Base-by-base conservation (phyloP, 345 rosid genomes). In the Crucihimalaya himalaica region DNA sequence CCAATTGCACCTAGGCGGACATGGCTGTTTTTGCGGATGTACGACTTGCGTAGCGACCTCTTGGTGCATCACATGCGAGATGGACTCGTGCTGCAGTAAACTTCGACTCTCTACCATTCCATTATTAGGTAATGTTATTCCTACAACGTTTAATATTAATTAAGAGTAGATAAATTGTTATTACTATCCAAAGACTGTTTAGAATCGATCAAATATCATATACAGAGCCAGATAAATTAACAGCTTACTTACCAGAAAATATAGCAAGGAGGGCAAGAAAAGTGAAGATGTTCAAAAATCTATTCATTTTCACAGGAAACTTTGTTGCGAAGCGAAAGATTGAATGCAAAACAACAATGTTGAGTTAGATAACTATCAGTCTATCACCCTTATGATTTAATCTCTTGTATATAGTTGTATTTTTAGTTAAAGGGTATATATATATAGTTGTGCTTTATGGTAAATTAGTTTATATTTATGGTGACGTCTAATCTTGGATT, bases 81-180 rank as follows among this genome's bases (percentile, higher is more conserved):
- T 19, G 8, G 62, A 10, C 15, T 57, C 42, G 19, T 32, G 14
- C 62, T 32, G 23, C 42, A 31, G 5, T 19, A 57, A 5, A 18
- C 42, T 57, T 57, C 42, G 62, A 57, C 42, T 57, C 34, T 31
- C 62, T 10, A 34, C 62, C 40, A n/a, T 16, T 57, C 42, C n/a
- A 16, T 1, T 11, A 10, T 57, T 31, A 8, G 15, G 37, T 15
- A 28, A 15, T 28, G 21, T 27, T 28, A 2, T 54, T 29, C 8
- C 35, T 23, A 23, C 25, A 23, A 23, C 25, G 25, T 23, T 23
- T 23, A 23, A 23, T 2, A 3, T 23, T 23, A 23, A n/a, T n/a
- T n/a, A n/a, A n/a, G 25, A 23, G 25, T 23, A 23, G 2, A 23
- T 23, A n/a, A 23, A 23, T 23, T 23, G 3, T 23, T 23, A 23